These are phyloP conservation scores for Mortierella claussenii DNA, from an alignment of 192 early-diverging fungal species.

Conservation along the genomic window DNA sequence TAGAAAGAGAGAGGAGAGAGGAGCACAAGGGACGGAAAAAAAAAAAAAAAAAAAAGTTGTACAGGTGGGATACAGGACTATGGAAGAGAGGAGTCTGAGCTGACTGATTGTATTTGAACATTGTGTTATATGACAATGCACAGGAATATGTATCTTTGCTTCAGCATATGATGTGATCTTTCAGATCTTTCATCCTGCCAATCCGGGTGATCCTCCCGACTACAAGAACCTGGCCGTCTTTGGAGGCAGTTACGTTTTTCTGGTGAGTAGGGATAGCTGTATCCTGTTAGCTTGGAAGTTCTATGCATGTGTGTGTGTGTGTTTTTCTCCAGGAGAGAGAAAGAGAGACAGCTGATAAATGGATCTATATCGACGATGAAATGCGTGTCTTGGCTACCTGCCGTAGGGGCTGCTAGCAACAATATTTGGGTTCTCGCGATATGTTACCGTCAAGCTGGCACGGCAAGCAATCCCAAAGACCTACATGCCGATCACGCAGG, in stretches of 20 bases:
- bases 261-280: too few relatives aligned
- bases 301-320: too few relatives aligned
- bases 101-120: too few relatives aligned
- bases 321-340: too few relatives aligned
- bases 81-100: too few relatives aligned
- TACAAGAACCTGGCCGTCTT: slow-evolving; percentile 62
- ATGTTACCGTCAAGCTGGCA: slow-evolving; percentile 58
- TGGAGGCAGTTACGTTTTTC: slow-evolving; percentile 58
- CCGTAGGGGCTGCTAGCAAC: slow-evolving; percentile 58
- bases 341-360: too few relatives aligned
- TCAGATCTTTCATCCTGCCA: slow-evolving; percentile 56
- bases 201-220: slow-evolving; percentile 40
- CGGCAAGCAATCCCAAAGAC: slow-evolving; percentile 64
- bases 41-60: not conserved
- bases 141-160: slow-evolving; percentile 59
- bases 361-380: too few relatives aligned
- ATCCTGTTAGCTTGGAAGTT: too few relatives aligned
- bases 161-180: slow-evolving; percentile 66
- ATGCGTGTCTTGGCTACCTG: too few relatives aligned
- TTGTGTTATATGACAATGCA: too few relatives aligned
- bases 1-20: too few relatives aligned
- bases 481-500: slow-evolving; percentile 57
- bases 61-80: not conserved
- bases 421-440: slow-evolving; percentile 61
- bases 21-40: too few relatives aligned